Evolutionary conservation across 345 rosid genomes (phyloP).

Genomic region (Melaleuca quinquenervia): DNA sequence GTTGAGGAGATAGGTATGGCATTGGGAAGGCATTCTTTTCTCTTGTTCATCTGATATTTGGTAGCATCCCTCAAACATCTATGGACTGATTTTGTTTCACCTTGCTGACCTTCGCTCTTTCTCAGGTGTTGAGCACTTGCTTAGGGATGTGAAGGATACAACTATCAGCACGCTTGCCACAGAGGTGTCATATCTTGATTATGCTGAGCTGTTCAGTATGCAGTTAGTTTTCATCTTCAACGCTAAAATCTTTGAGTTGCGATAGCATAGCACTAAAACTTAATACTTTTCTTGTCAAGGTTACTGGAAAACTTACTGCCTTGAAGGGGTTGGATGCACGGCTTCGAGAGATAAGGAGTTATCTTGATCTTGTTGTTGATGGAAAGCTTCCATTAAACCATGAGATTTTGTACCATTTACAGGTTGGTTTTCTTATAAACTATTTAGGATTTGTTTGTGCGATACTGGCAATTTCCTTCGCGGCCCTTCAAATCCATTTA

Average conservation of each 20-base stretch:
- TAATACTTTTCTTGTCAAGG: conserved; percentile 21
- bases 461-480: background rate
- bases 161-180: conserved; percentile 80
- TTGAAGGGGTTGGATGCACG: conserved; percentile 73
- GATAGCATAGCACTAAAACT: background rate
- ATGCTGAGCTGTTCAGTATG: background rate
- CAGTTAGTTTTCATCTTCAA: background rate
- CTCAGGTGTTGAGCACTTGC: conserved; percentile 72
- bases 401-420: conserved; percentile 71
- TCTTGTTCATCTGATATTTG: background rate
- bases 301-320: conserved; percentile 62
- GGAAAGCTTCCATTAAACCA: conserved; percentile 67
- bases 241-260: background rate
- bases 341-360: conserved; percentile 44
- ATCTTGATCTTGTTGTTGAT: conserved; percentile 73
- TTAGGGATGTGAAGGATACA: conserved; percentile 85
- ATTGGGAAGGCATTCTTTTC: background rate
- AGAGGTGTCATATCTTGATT: conserved; percentile 29
- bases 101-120: background rate
- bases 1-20: conserved; percentile 86
- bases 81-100: background rate
- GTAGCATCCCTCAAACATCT: background rate
- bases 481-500: background rate
- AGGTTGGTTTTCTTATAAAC: conserved; percentile 22
- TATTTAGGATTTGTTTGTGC: background rate